phyloP scores from a whole-genome alignment of 495 filamentous ascomycete species.

The Collariella sp. region DNA sequence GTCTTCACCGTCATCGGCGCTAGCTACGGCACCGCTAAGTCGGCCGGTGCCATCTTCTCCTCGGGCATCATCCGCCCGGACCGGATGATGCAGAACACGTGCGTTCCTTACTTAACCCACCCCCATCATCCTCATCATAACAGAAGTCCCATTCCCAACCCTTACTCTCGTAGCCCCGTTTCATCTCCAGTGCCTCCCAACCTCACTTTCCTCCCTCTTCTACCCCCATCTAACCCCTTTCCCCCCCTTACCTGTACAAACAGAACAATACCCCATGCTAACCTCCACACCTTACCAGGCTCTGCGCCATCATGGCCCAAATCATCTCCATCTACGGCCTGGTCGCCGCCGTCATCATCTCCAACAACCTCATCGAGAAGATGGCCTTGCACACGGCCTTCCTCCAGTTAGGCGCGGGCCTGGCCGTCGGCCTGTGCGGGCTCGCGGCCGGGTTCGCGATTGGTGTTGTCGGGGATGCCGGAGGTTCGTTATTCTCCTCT shows the following conservation, averaged over 20 bases:
- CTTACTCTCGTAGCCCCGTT: background rate
- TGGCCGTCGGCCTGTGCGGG: constrained; percentile 45
- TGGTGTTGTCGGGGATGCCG: constrained; percentile 82
- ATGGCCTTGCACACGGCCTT: constrained; percentile 40
- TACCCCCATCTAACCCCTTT: too few relatives aligned
- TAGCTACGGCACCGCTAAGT: constrained; percentile 81
- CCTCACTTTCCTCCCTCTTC: too few relatives aligned
- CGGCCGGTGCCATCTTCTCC: constrained; percentile 75
- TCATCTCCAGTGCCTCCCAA: too few relatives aligned
- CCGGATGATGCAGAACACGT: constrained; percentile 70
- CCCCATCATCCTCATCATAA: too few relatives aligned
- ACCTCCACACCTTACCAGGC: constrained; percentile 12
- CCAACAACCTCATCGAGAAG: constrained; percentile 35
- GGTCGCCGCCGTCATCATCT: constrained; percentile 42
- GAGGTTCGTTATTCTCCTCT: constrained; percentile 30
- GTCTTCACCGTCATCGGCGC: constrained; percentile 65
- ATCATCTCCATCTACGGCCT: constrained; percentile 57
- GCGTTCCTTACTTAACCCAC: background rate
- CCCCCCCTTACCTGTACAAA: background rate
- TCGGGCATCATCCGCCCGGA: constrained; percentile 51
- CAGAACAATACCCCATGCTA: background rate
- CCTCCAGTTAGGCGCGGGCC: constrained; percentile 39
- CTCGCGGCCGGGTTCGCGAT: constrained; percentile 86
- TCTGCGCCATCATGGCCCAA: constrained; percentile 68
- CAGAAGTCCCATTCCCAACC: background rate